Percentiles rank a stretch among this genome's conserved stretches.
These are phyloP conservation scores for Pleurostoma richardsiae DNA, from an alignment of 2,329 filamentous ascomycete species.

Conservation along the genomic window DNA sequence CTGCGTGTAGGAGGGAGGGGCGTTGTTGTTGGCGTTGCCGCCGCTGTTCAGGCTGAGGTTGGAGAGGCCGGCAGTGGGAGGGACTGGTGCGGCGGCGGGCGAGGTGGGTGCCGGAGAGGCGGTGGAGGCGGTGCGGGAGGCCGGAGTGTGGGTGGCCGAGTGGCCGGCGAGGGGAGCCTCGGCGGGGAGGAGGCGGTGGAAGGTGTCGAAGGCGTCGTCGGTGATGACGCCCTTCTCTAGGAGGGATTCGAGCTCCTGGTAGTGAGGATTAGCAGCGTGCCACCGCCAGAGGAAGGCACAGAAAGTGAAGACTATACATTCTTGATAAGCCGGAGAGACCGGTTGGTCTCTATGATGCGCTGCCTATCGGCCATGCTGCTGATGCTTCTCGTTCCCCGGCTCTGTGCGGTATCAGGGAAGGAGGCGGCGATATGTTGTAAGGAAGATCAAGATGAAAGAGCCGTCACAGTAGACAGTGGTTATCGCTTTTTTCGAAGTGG, in stretches of 20 bases:
- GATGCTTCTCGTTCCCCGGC: neutral
- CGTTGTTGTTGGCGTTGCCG: constrained; percentile 13
- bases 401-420: no score
- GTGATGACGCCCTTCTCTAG: constrained; percentile 77
- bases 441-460: no score
- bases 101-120: constrained; percentile 21
- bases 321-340: constrained; percentile 82
- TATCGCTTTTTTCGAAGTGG: no score
- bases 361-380: constrained; percentile 39
- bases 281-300: neutral
- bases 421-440: no score
- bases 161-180: constrained; percentile 49
- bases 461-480: no score
- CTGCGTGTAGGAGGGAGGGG: constrained; percentile 33
- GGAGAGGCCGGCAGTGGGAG: constrained; percentile 33
- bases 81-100: constrained; percentile 14
- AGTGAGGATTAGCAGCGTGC: constrained; percentile 10
- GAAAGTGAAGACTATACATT: constrained; percentile 50
- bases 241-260: constrained; percentile 84
- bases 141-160: constrained; percentile 38
- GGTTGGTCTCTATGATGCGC: constrained; percentile 66
- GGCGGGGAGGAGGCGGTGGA: constrained; percentile 68
- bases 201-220: constrained; percentile 68
- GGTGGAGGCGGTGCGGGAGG: constrained; percentile 21
- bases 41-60: constrained; percentile 28